Conservation (phyloP, 2,329 filamentous ascomycete species). For the Colletotrichum tabaci region DNA sequence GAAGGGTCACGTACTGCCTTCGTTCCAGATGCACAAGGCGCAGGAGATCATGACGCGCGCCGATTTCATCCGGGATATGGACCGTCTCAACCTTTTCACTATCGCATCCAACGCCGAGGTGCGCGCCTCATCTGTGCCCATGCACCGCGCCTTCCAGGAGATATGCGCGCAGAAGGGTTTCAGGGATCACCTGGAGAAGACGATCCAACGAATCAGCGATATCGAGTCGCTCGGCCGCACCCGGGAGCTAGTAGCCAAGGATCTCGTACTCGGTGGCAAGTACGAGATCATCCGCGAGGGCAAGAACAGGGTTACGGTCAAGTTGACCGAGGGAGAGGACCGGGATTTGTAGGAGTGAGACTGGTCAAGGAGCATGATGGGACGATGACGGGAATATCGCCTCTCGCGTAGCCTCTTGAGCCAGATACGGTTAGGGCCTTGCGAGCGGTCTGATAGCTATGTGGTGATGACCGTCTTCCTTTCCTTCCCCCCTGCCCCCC, state of each 20-base stretch:
- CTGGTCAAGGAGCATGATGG: conserved; percentile 7
- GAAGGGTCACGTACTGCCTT: conserved; percentile 38
- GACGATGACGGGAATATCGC: conserved; percentile 15
- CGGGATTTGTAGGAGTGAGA: conserved; percentile 21
- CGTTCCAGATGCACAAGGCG: conserved; percentile 79
- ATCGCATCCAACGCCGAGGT: conserved; percentile 91
- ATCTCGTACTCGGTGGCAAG: conserved; percentile 86
- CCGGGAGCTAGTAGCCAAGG: conserved; percentile 95
- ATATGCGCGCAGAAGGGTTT: conserved; percentile 78
- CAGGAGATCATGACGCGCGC: conserved; percentile 95
- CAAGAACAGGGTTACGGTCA: conserved; percentile 58
- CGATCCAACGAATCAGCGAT: conserved; percentile 80
- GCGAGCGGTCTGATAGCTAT: conserved; percentile 1
- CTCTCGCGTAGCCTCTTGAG: neutral
- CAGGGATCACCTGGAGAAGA: conserved; percentile 66
- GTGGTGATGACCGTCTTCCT: no score
- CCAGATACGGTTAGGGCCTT: neutral
- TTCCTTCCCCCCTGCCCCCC: neutral
- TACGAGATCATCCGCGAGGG: conserved; percentile 73
- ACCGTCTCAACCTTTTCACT: conserved; percentile 94
- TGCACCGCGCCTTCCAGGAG: conserved; percentile 92
- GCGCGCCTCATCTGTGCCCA: conserved; percentile 93
- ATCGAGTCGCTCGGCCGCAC: conserved; percentile 96
- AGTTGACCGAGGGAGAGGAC: conserved; percentile 60
- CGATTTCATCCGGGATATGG: conserved; percentile 93